A percentile compares a stretch with the other conserved stretches of the same genome.
Evolutionary conservation across 2,329 filamentous ascomycete genomes (phyloP).

Genomic region (Paraconiothyrium brasiliense): DNA sequence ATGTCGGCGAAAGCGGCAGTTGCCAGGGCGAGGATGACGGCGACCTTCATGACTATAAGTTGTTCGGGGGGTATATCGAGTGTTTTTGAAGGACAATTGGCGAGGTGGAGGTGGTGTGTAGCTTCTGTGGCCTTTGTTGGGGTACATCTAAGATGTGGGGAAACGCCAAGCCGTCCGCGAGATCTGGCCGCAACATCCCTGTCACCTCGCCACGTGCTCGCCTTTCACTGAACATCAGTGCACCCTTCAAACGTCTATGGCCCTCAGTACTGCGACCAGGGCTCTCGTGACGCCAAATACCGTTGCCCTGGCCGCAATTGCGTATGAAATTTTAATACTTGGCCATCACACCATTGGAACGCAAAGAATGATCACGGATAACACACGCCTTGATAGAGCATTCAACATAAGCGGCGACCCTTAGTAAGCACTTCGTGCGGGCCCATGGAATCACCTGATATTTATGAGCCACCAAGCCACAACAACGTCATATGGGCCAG

Average conservation of each 20-base stretch:
- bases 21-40: slow-evolving; percentile 59
- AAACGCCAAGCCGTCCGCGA: slow-evolving; percentile 13
- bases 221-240: neutral
- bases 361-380: no score
- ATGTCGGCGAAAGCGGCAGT: slow-evolving; percentile 53
- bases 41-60: slow-evolving; percentile 53
- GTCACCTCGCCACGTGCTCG: neutral
- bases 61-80: neutral
- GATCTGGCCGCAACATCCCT: slow-evolving; percentile 12
- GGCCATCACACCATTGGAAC: no score
- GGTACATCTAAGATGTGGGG: slow-evolving; percentile 9
- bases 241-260: neutral
- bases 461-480: no score
- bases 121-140: slow-evolving; percentile 12
- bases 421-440: no score
- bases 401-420: no score
- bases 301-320: no score
- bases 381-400: no score
- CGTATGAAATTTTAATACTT: no score
- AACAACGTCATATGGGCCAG: no score
- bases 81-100: slow-evolving; percentile 13
- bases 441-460: no score
- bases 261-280: no score
- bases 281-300: no score
- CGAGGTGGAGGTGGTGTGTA: neutral